phyloP scores from a whole-genome alignment of 1,284 basidiomycete genomes.

The Apiotrichum veenhuisii region DNA sequence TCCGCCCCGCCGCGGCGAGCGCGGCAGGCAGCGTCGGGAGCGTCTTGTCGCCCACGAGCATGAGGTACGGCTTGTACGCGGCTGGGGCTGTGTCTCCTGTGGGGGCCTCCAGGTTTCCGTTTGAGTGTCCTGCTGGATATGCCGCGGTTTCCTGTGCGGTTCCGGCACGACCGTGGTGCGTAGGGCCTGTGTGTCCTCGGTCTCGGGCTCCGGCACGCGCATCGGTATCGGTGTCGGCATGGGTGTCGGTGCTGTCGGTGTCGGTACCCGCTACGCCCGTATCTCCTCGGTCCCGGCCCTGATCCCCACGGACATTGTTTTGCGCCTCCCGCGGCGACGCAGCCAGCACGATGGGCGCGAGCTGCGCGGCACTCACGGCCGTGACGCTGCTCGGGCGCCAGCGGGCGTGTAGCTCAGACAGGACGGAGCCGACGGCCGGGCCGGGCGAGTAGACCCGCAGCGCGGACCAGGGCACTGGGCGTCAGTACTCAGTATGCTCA shows the following conservation, averaged over 20 bases:
- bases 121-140: no score
- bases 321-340: constrained; percentile 14
- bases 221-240: no score
- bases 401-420: background rate
- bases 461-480: constrained; percentile 9
- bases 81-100: constrained; percentile 10
- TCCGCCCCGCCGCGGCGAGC: constrained; percentile 20
- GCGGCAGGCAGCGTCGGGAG: constrained; percentile 27
- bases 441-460: constrained; percentile 14
- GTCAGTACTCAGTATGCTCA: no score
- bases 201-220: no score
- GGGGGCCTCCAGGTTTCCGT: no score
- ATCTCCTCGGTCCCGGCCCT: no score
- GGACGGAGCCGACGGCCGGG: constrained; percentile 4
- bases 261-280: no score
- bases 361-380: constrained; percentile 12
- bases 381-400: background rate
- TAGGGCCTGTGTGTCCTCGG: no score
- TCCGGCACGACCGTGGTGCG: no score
- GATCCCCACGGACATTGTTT: no score
- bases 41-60: constrained; percentile 43
- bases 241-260: no score
- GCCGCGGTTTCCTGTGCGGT: no score
- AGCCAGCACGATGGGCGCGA: constrained; percentile 23
- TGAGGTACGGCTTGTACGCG: constrained; percentile 28